A percentile compares a stretch with the other conserved stretches of the same genome.
These are phyloP conservation scores for Lanmaoa pseudosensibilis DNA, from an alignment of 768 basidiomycete genomes.

Conservation along the genomic window DNA sequence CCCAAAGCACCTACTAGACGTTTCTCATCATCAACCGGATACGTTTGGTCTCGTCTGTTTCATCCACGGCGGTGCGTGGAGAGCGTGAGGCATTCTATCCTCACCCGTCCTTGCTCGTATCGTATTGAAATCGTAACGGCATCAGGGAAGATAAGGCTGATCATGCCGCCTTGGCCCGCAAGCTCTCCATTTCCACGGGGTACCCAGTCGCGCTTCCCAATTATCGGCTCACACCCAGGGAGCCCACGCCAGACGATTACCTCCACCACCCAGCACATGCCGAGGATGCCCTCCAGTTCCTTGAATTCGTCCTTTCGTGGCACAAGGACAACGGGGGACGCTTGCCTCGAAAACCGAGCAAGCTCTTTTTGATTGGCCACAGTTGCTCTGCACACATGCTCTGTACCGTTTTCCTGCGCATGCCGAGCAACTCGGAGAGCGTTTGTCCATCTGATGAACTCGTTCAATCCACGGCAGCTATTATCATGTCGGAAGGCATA, in stretches of 20 bases:
- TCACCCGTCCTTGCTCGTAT: background rate
- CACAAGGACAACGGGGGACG: constrained; percentile 11
- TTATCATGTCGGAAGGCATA: constrained; percentile 74
- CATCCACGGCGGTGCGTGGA: constrained; percentile 85
- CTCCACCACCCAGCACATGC: constrained; percentile 73
- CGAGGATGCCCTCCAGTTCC: constrained; percentile 59
- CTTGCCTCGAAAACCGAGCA: constrained; percentile 38
- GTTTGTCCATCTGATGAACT: constrained; percentile 43
- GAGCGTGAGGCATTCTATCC: constrained; percentile 49
- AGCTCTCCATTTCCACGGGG: constrained; percentile 48
- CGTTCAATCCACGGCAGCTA: constrained; percentile 50
- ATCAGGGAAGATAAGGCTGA: constrained; percentile 72
- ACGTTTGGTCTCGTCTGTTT: constrained; percentile 60
- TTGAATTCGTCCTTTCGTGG: constrained; percentile 58
- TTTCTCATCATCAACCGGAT: background rate
- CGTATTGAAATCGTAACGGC: constrained; percentile 5
- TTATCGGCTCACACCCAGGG: constrained; percentile 64
- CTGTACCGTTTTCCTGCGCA: constrained; percentile 61
- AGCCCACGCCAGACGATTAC: constrained; percentile 35
- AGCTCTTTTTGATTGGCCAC: constrained; percentile 68
- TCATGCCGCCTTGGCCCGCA: constrained; percentile 52
- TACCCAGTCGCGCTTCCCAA: constrained; percentile 72
- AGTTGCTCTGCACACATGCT: constrained; percentile 85
- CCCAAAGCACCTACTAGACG: constrained; percentile 20
- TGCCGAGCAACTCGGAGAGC: constrained; percentile 28